These are phyloP conservation scores for Calcarisporium arbuscula DNA, from an alignment of 2,329 filamentous ascomycete species.

Conservation along the genomic window DNA sequence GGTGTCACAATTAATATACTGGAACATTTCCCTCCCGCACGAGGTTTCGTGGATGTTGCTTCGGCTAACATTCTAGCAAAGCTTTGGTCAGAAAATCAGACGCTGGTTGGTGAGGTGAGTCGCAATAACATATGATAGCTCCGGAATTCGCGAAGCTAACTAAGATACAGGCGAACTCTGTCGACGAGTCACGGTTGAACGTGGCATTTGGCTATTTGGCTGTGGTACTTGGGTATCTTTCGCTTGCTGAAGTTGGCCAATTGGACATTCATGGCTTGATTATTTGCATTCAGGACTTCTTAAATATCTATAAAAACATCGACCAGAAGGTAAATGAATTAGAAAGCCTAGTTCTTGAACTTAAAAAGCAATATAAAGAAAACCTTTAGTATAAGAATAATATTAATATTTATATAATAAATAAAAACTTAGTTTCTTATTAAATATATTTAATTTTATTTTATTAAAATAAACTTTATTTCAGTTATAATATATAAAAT, in stretches of 20 bases:
- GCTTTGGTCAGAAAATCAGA: constrained; percentile 62
- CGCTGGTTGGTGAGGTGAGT: constrained; percentile 62
- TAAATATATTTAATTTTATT: background rate
- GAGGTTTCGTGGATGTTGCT: constrained; percentile 28
- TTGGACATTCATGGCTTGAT: constrained; percentile 30
- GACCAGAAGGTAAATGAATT: constrained; percentile 36
- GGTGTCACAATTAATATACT: constrained; percentile 84
- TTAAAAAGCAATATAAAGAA: constrained; percentile 11
- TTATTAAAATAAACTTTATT: background rate
- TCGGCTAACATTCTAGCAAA: constrained; percentile 41
- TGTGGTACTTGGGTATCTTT: constrained; percentile 76
- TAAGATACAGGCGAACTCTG: constrained; percentile 53
- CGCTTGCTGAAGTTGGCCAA: constrained; percentile 44
- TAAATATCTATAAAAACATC: constrained; percentile 43
- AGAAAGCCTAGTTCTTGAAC: constrained; percentile 30
- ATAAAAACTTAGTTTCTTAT: background rate
- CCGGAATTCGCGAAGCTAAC: background rate
- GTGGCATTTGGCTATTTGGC: constrained; percentile 84
- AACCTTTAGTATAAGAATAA: background rate
- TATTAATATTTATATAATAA: background rate
- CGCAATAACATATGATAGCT: background rate
- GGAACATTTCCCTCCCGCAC: constrained; percentile 64
- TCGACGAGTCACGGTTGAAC: constrained; percentile 70
- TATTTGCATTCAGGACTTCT: constrained; percentile 49
- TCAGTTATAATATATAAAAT: background rate